Base-by-base conservation (phyloP, 2,329 filamentous ascomycete genomes). In the Proliferodiscus dingleyae region DNA sequence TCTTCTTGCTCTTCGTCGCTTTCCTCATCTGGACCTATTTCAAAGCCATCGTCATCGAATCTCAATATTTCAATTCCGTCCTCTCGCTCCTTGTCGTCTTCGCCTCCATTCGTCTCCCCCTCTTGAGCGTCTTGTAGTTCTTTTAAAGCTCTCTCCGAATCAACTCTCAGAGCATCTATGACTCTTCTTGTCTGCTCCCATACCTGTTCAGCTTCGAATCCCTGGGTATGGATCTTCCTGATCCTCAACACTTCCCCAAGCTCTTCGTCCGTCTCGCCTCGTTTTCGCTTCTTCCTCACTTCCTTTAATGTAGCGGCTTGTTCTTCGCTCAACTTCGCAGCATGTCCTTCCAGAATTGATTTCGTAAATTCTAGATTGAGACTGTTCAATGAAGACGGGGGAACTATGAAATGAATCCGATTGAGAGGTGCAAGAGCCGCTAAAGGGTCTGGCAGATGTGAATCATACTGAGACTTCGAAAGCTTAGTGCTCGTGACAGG, bases 141-240 rank as follows among this genome's bases (percentile, higher is more conserved):
- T 39, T 65, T 67, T 34, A 73, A 64, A 26, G 64, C 72, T 55
- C 61, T 66, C 57, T 78, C 72, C 3, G 78, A 70, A 59, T 83
- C 74, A 15, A 70, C 65, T 34, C 70, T 70, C 5, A 82, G 68
- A 37, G 81, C 78, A 51, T 85, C 76, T 46, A 97, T 82, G 16
- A 97, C 88, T 58, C 87, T 81, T 61, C 83, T 84, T 7, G 89
- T 86, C 69, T 98, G 93, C 66, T 96, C 88, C 87, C 91, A 98
- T 34, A 98, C 83, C 67, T 97, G 91, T 16, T 83, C 80, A 9
- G 87, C 83, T 58, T 86, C 87, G 57, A 97, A 95, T 0, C 91
- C 93, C 46, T 95, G 81, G 5, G 89, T 73, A 63, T 96, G 87
- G 13, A 98, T 72, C 66, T 87, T 89, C 58, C 86, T 83, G 59